Conservation (phyloP, 2,329 filamentous ascomycete species). For the Thielaviopsis euricoi region DNA sequence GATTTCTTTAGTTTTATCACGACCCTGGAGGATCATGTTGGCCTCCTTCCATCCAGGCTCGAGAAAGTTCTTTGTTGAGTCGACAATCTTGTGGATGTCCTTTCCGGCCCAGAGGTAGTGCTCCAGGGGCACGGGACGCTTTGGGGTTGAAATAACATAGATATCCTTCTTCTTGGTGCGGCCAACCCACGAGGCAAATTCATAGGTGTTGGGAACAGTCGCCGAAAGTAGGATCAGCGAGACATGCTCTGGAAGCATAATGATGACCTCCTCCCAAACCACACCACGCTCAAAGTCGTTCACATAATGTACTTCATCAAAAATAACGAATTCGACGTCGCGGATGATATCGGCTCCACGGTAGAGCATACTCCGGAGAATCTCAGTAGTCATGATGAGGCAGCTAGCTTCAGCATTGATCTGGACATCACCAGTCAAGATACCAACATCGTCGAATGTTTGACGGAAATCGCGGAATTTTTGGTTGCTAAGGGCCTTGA, state of each 20-base stretch:
- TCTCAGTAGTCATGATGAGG: constrained; percentile 98
- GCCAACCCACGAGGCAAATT: constrained; percentile 97
- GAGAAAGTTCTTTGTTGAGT: constrained; percentile 77
- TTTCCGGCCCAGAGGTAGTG: constrained; percentile 95
- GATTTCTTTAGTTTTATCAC: constrained; percentile 42
- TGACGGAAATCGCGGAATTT: constrained; percentile 92
- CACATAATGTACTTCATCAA: constrained; percentile 97
- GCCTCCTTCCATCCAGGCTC: constrained; percentile 93
- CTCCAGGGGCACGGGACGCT: constrained; percentile 84
- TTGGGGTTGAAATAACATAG: constrained; percentile 94
- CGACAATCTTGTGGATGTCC: constrained; percentile 84
- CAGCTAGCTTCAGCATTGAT: constrained; percentile 96
- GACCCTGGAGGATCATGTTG: constrained; percentile 64
- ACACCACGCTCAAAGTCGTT: constrained; percentile 92
- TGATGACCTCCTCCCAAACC: constrained; percentile 99
- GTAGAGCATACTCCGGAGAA: constrained; percentile 95
- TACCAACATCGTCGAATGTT: constrained; percentile 88
- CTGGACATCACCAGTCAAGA: constrained; percentile 92
- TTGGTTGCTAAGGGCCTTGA: constrained; percentile 96
- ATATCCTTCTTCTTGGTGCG: constrained; percentile 98
- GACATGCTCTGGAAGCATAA: constrained; percentile 96
- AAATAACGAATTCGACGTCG: constrained; percentile 97
- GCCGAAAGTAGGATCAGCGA: constrained; percentile 89
- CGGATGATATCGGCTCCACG: constrained; percentile 87
- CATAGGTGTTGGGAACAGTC: constrained; percentile 91